A percentile compares a stretch with the other conserved stretches of the same genome.
Evolutionary conservation across 1,139 yeast species (phyloP).

Genomic region (Candida sp.): DNA sequence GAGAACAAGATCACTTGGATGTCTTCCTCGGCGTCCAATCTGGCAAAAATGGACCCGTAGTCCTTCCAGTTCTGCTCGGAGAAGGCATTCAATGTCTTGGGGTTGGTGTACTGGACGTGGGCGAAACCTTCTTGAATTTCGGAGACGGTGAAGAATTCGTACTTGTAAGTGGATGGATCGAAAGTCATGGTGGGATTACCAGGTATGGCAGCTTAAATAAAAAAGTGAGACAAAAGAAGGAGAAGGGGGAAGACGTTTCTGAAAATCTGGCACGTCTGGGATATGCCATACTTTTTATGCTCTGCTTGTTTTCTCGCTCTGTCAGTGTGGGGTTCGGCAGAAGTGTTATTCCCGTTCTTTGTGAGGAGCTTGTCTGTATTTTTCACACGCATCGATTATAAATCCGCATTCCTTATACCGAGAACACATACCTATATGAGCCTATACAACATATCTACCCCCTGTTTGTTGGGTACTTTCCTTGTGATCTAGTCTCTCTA

Average conservation of each 20-base stretch:
- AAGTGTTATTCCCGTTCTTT: background rate
- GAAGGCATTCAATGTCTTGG: slow-evolving; percentile 64
- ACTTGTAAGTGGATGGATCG: slow-evolving; percentile 31
- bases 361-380: background rate
- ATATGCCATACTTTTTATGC: no score
- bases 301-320: no score
- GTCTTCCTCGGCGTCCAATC: slow-evolving; percentile 47
- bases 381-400: background rate
- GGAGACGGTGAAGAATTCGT: slow-evolving; percentile 43
- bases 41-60: slow-evolving; percentile 52
- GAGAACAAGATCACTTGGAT: slow-evolving; percentile 60
- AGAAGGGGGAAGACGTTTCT: background rate
- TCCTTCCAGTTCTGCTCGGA: slow-evolving; percentile 58
- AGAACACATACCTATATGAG: background rate
- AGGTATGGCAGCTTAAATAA: background rate
- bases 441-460: slow-evolving; percentile 44
- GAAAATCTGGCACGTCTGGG: no score
- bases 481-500: slow-evolving; percentile 47
- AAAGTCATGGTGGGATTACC: slow-evolving; percentile 20
- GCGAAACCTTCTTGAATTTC: slow-evolving; percentile 52
- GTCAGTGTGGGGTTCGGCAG: slow-evolving; percentile 2
- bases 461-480: slow-evolving; percentile 36
- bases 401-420: background rate
- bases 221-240: background rate
- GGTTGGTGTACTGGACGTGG: slow-evolving; percentile 69